phyloP scores from a whole-genome alignment of 192 early-diverging fungal species.

The Anaeromyces robustus region DNA sequence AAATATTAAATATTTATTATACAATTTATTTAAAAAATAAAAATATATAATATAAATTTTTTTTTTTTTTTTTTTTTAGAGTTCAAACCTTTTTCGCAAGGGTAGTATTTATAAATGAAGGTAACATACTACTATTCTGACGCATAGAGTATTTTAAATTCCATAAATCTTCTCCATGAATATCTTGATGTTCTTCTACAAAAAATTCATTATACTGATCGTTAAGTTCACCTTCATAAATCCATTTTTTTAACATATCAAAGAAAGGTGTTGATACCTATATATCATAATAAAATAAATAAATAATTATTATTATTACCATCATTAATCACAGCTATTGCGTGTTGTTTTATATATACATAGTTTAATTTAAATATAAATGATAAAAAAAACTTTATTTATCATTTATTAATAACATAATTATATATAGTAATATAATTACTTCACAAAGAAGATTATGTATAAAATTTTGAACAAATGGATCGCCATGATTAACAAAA shows the following conservation, averaged over 20 bases:
- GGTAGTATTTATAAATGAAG: conserved; percentile 55
- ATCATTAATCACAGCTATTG: too few species aligned
- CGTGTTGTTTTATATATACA: too few species aligned
- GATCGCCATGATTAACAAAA: conserved; percentile 82
- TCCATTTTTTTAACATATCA: conserved; percentile 76
- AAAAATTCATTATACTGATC: conserved; percentile 92
- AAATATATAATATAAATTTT: background rate
- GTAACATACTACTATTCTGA: conserved; percentile 54
- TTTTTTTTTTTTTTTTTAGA: too few species aligned
- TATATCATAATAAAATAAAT: background rate
- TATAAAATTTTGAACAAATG: conserved; percentile 65
- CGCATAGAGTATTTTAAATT: conserved; percentile 55
- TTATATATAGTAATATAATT: background rate
- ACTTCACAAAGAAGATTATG: conserved; percentile 55
- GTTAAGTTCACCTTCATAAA: conserved; percentile 82
- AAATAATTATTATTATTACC: background rate
- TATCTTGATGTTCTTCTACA: conserved; percentile 24
- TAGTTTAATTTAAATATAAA: too few species aligned
- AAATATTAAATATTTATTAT: background rate
- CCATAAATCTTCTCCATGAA: conserved; percentile 62
- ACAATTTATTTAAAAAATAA: background rate
- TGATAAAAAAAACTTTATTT: too few species aligned
- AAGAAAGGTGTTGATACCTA: conserved; percentile 76
- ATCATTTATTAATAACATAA: too few species aligned
- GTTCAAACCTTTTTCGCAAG: conserved; percentile 59